Base-by-base conservation (phyloP, 2,329 filamentous ascomycete genomes). In the Ophiostoma ulmi region DNA sequence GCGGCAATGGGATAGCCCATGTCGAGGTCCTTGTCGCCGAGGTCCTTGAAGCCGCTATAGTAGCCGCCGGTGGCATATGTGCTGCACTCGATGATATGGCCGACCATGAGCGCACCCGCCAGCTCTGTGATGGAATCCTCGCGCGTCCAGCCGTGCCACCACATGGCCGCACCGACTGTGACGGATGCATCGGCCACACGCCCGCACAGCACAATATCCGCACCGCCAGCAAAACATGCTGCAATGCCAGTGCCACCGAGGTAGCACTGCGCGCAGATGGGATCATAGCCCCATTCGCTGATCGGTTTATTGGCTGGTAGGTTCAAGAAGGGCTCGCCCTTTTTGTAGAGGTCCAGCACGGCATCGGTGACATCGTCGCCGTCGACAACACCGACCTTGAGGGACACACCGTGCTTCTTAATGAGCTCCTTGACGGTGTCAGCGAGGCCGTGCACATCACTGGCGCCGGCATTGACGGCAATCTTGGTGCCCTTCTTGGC, bases 1-100 rank as follows among this genome's bases (percentile, higher is more conserved):
- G 86, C 83, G 0, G 81, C 83, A 72, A 86, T 84, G 0, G 82
- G 82, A 70, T 84, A 85, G 0, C 79, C 79, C 0, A 83, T 78
- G 63, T 82, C 81, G 48, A 82, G 75, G 38, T 84, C 77, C 0
- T 77, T 75, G 4, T 84, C 80, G 0, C 78, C 72, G 69, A 81
- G 80, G 35, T 82, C 78, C 72, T 81, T 80, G 72, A 82, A 82
- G 0, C 81, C 83, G 0, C 81, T 77, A 72, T 83, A 85, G 70
- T 85, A 84, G 0, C 78, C 80, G 0, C 83, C 83, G 3, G 80
- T 82, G 1, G 81, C 80, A 72, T 84, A 84, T 1, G 80, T 77
- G 7, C 78, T 80, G 73, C 81, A 83, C 73, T 83, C 81, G 70
- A 83, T 82, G 44, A 83, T 73, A 75, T 83, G 80, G 0, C 81